Conservation (phyloP, 2,329 filamentous ascomycete genomes). For the Talaromyces sp. region DNA sequence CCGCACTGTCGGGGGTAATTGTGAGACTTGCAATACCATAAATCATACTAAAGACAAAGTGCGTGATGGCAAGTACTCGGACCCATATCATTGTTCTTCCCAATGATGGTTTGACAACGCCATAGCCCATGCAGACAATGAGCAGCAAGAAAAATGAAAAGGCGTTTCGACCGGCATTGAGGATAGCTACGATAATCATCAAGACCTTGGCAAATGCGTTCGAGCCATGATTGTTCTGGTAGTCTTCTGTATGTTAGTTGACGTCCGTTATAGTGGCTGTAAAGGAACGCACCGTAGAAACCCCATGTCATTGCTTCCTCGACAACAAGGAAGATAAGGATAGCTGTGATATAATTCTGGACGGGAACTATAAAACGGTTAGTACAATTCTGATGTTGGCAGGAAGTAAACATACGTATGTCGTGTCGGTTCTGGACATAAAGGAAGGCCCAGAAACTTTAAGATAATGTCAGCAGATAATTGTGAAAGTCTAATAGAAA, state of each 20-base stretch:
- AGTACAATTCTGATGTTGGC: neutral
- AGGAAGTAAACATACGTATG: slow-evolving; percentile 57
- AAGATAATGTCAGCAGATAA: slow-evolving; percentile 22
- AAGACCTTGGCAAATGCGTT: slow-evolving; percentile 79
- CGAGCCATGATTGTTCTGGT: slow-evolving; percentile 83
- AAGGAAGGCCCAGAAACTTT: slow-evolving; percentile 83
- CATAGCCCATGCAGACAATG: slow-evolving; percentile 99
- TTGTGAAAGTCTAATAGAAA: neutral
- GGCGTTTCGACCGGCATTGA: slow-evolving; percentile 92
- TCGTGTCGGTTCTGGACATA: slow-evolving; percentile 93
- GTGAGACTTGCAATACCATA: slow-evolving; percentile 88
- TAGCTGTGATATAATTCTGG: slow-evolving; percentile 98
- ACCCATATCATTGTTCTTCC: slow-evolving; percentile 94
- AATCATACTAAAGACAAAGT: slow-evolving; percentile 92
- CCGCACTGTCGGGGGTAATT: slow-evolving; percentile 83
- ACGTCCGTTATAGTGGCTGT: neutral
- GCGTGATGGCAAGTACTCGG: slow-evolving; percentile 81
- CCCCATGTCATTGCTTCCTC: slow-evolving; percentile 99
- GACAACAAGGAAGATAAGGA: slow-evolving; percentile 86
- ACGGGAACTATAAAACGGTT: slow-evolving; percentile 65
- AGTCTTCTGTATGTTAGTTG: slow-evolving; percentile 60
- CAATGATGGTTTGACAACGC: slow-evolving; percentile 89
- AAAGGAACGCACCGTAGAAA: slow-evolving; percentile 69
- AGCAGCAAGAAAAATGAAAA: slow-evolving; percentile 98
- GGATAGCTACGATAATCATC: slow-evolving; percentile 83